Evolutionary conservation across 257 asterid species (phyloP), one percentile per base, ranked within the genome.

Genomic region (Henckelia pumila): DNA sequence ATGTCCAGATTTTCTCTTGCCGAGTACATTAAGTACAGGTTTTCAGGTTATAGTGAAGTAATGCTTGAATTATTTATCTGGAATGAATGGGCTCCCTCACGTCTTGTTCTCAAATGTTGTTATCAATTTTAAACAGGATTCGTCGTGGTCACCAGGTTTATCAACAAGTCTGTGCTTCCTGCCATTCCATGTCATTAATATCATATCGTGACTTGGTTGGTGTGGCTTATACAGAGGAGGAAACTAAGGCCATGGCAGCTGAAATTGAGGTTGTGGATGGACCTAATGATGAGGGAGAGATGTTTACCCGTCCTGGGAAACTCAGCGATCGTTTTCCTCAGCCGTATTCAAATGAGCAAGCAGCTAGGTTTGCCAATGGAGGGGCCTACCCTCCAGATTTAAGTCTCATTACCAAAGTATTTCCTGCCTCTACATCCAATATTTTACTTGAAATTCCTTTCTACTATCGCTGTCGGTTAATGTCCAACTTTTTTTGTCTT

Each of bases 331-430:
- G 92, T 69, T 81, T 89, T 74, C 97, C 95, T 52, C 88, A 88
- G 85, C 97, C 97, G 61, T 90, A 90, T 75, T 8, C 85, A 52
- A 90, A 90, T 73, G 97, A 90, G 74, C 81, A 83, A 50, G 97
- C 97, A 11, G 97, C 97, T 78, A 83, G 97, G 80, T 88, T 88
- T 79, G 97, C 96, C 24, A 88, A 90, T 73, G 97, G 97, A 69
- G 97, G 97, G 59, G 97, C 97, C 73, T 90, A 90, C 79, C 97
- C 97, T 77, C 97, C 96, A 35, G 96, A 89, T 79, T 67, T 89
- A 77, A 89, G 96, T 82, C 96, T 89, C 63, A 80, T 89, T 19
- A 89, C 96, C 76, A 90, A 90, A 73, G 97, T 88, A 84, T 69
- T 70, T 71, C 26, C 71, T 69, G 59, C 29, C 70, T 72, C 59